Evolutionary conservation across 139 green algal genomes (phyloP), one percentile per base, ranked within the genome.

Genomic region (Volvox africanus): DNA sequence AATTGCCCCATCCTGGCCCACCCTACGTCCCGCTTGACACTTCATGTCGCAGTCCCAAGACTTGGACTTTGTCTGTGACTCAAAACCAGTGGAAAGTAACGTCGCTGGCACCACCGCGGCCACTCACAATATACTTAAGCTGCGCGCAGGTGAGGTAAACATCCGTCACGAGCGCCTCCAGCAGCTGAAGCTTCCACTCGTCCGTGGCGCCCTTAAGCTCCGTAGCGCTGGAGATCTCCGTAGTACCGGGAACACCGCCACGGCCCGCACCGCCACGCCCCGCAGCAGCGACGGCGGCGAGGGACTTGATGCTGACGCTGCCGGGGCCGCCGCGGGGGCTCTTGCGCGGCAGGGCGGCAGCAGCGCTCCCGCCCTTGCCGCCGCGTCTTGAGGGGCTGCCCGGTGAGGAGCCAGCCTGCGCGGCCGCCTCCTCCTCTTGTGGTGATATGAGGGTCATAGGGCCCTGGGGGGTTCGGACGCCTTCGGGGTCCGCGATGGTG

Each of bases 151-250:
- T 94, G 82, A 94, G 88, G 79, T 93, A 94, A 14, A 77, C 83
- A 22, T 94, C 92, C 36, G 81, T 68, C 30, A 50, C 50, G 76
- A 94, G 28, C 44, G 90, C 92, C 79, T 91, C 68, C 82, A 94
- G 78, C 65, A 94, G 83, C 44, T 87, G 30, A 76, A 92, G 77
- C 90, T 92, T 92, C 92, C 92, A 94, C 26, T 80, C 88, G 50
- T 94, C 92, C 2, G 92, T 92, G 5, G 75, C 69, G 37, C 84
- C 84, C 84, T 89, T 89, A 5, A 89, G 69, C 84, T 89, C 37
- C 14, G 84, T 82, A 24, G 35, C 30, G 37, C 36, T 89, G 35
- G 33, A 44, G 2, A 67, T 16, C 28, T 67, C 83, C 1, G 26
- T 19, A 26, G 5, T 35, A 1, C 32, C 75, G 2, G 75, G 75